These are phyloP conservation scores for Leishmania martiniquensis DNA, from an alignment of 208 protist species.

Conservation along the genomic window DNA sequence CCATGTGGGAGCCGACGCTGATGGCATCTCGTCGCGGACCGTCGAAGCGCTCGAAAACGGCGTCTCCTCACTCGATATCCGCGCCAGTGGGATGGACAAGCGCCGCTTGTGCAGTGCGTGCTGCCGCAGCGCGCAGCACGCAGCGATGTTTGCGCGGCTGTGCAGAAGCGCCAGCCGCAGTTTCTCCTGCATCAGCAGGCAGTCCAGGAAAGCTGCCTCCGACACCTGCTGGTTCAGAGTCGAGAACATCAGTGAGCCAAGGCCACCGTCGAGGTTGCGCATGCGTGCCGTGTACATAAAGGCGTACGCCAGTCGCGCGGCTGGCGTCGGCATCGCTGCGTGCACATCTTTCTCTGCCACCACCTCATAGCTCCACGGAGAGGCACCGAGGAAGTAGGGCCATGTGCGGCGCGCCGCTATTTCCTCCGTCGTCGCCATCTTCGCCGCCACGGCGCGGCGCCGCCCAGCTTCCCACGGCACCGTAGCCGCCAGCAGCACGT, in stretches of 20 bases:
- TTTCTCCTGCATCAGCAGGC: constrained; percentile 53
- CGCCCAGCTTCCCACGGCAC: constrained; percentile 23
- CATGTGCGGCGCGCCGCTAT: constrained; percentile 25
- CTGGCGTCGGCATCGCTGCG: constrained; percentile 17
- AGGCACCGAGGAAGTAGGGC: constrained; percentile 43
- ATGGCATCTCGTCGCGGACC: background rate
- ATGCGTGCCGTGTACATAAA: constrained; percentile 44
- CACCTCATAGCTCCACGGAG: constrained; percentile 49
- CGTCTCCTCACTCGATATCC: background rate
- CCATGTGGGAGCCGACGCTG: background rate
- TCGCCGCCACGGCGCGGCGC: constrained; percentile 3
- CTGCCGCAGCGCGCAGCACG: constrained; percentile 29
- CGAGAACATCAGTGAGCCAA: constrained; percentile 50
- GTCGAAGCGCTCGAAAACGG: no score
- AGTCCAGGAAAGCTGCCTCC: constrained; percentile 51
- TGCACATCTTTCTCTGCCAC: constrained; percentile 11
- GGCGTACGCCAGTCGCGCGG: constrained; percentile 47
- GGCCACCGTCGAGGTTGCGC: constrained; percentile 48
- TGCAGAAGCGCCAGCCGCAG: constrained; percentile 40
- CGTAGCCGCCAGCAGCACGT: constrained; percentile 26
- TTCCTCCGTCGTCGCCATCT: background rate
- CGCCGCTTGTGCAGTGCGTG: background rate
- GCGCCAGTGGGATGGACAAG: background rate
- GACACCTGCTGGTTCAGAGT: constrained; percentile 44
- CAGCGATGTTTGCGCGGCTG: constrained; percentile 22